Conservation (phyloP, 2,329 filamentous ascomycete genomes). For the Coniella lustricola region DNA sequence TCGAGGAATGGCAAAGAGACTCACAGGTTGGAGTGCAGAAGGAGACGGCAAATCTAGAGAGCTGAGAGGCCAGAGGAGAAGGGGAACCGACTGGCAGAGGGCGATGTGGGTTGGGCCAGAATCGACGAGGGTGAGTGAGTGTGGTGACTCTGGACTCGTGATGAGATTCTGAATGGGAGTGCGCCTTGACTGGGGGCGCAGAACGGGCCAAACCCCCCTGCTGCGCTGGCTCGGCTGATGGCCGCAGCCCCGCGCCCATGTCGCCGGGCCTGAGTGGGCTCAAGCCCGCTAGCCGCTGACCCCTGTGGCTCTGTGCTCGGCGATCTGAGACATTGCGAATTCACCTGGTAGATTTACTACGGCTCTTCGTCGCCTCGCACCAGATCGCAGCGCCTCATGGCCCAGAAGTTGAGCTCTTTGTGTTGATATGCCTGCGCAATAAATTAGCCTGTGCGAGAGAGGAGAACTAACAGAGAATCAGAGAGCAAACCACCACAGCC, state of each 20-base stretch:
- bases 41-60: not conserved
- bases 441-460: too few species aligned
- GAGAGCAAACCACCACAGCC: too few species aligned
- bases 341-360: too few species aligned
- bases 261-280: too few species aligned
- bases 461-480: too few species aligned
- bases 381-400: too few species aligned
- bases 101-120: not conserved
- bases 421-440: too few species aligned
- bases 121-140: not conserved
- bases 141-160: constrained; percentile 4
- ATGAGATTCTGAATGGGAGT: constrained; percentile 1
- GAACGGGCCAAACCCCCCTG: not conserved
- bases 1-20: not conserved
- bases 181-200: not conserved
- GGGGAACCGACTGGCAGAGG: not conserved
- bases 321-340: not conserved
- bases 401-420: too few species aligned
- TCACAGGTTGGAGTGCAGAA: too few species aligned
- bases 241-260: too few species aligned
- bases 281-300: too few species aligned
- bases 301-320: not conserved
- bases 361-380: too few species aligned
- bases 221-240: not conserved
- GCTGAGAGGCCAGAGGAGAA: not conserved